Conservation (phyloP, 169 alveolate species). For the Plasmodium fragile region DNA sequence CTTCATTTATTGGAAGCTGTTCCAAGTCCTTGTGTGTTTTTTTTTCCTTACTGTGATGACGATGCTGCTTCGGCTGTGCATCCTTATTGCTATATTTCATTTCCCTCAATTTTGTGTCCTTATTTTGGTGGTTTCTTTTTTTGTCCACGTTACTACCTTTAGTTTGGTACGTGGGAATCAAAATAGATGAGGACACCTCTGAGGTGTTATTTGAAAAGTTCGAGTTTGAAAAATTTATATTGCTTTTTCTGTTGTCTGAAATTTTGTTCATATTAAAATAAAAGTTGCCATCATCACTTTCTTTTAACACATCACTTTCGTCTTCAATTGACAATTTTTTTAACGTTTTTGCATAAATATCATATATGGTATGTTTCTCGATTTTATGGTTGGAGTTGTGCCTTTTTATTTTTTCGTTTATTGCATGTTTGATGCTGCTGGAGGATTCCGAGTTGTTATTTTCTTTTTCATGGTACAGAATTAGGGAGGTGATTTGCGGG, state of each 20-base stretch:
- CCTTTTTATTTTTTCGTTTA: constrained; percentile 34
- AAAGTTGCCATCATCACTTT: constrained; percentile 8
- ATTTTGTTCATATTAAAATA: constrained; percentile 5
- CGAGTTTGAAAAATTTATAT: constrained; percentile 2
- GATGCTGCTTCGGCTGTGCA: neutral
- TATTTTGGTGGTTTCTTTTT: constrained; percentile 15
- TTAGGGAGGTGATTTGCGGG: constrained; percentile 57
- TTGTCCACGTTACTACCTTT: neutral
- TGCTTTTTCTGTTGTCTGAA: constrained; percentile 34
- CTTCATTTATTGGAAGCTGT: neutral
- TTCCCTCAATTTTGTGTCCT: neutral
- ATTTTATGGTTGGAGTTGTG: constrained; percentile 22
- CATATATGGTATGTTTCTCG: constrained; percentile 58
- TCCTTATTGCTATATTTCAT: neutral
- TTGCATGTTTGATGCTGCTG: constrained; percentile 7
- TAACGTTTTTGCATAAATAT: constrained; percentile 48
- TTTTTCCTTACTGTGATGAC: neutral
- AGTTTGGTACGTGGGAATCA: constrained; percentile 11
- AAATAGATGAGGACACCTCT: constrained; percentile 28
- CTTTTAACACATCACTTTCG: constrained; percentile 24
- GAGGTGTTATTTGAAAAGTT: constrained; percentile 14
- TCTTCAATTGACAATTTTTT: constrained; percentile 59
- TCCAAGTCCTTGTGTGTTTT: neutral
- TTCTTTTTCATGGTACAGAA: constrained; percentile 54
- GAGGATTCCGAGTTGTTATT: constrained; percentile 25